phyloP scores from a whole-genome alignment of 768 basidiomycete species.

The Tulasnella sp. region DNA sequence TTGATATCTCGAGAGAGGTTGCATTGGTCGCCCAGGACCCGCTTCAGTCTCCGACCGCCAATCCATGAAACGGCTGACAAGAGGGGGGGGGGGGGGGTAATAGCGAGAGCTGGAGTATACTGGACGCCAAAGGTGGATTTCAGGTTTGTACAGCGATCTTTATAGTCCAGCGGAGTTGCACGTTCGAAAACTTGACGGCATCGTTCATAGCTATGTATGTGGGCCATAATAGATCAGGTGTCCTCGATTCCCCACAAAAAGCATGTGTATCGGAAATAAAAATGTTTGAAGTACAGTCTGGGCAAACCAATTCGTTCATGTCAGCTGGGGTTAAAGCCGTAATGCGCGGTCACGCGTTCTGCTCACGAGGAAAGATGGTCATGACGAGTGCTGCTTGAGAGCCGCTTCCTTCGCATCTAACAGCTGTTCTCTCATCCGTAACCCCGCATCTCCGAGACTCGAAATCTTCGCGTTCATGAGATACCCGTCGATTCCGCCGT shows the following conservation, averaged over 20 bases:
- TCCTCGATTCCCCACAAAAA: not conserved
- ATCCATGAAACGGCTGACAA: too few species aligned
- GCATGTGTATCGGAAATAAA: not conserved
- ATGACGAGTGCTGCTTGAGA: not conserved
- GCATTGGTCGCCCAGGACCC: too few species aligned
- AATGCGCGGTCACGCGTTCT: not conserved
- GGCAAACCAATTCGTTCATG: not conserved
- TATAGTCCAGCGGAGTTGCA: not conserved
- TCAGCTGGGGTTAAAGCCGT: not conserved
- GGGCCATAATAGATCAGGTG: not conserved
- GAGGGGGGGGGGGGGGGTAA: too few species aligned
- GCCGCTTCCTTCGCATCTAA: constrained; percentile 20
- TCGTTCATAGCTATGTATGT: not conserved
- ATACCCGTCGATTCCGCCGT: constrained; percentile 64
- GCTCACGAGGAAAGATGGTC: not conserved
- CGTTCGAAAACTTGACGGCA: not conserved
- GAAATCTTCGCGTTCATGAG: constrained; percentile 34
- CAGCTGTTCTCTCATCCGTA: constrained; percentile 36
- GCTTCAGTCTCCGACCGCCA: too few species aligned
- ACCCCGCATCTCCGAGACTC: constrained; percentile 31
- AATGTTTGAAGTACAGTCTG: not conserved
- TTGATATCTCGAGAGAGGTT: too few species aligned
- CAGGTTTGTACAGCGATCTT: not conserved
- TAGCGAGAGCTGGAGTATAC: too few species aligned
- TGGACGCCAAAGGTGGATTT: too few species aligned